Percentiles rank a stretch among this genome's conserved stretches.
phyloP scores from a whole-genome alignment of 306 rosid species.

The Urtica urens region DNA sequence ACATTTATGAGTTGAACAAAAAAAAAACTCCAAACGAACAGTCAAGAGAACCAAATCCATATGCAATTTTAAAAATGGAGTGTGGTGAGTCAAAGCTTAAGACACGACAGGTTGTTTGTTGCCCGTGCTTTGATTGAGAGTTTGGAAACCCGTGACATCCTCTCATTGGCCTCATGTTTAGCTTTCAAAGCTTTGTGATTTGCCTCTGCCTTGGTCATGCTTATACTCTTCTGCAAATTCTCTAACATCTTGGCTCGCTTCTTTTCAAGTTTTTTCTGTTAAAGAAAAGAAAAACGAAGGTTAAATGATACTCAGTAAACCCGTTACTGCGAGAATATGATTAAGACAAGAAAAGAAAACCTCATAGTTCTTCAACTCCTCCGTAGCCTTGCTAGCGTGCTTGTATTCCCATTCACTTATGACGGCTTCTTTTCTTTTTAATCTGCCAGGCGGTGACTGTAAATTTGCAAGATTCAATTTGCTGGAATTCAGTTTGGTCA shows the following conservation, averaged over 20 bases:
- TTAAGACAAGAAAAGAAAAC: slow-evolving; percentile 14
- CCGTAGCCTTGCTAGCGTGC: slow-evolving; percentile 37
- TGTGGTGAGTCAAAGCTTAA: background rate
- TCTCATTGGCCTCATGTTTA: slow-evolving; percentile 30
- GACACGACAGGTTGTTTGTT: slow-evolving; percentile 15
- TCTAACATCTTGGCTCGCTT: slow-evolving; percentile 27
- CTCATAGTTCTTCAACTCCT: slow-evolving; percentile 50
- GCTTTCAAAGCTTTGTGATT: slow-evolving; percentile 34
- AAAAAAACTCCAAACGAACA: background rate
- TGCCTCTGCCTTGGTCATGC: slow-evolving; percentile 40
- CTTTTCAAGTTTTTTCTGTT: slow-evolving; percentile 47
- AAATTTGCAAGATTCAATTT: background rate
- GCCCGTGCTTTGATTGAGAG: slow-evolving; percentile 2
- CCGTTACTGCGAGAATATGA: too few relatives aligned
- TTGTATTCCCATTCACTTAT: slow-evolving; percentile 49
- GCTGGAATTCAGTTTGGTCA: background rate
- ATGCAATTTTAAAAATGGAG: background rate
- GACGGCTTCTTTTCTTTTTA: slow-evolving; percentile 42
- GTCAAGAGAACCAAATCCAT: background rate
- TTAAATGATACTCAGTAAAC: background rate
- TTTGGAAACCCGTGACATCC: slow-evolving; percentile 24
- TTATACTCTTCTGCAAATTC: slow-evolving; percentile 29
- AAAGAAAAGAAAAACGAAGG: background rate
- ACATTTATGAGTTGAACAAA: too few relatives aligned
- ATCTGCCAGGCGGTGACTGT: slow-evolving; percentile 15